Base-by-base conservation (phyloP, 2,329 filamentous ascomycete genomes). In the Cordyceps farinosa region DNA sequence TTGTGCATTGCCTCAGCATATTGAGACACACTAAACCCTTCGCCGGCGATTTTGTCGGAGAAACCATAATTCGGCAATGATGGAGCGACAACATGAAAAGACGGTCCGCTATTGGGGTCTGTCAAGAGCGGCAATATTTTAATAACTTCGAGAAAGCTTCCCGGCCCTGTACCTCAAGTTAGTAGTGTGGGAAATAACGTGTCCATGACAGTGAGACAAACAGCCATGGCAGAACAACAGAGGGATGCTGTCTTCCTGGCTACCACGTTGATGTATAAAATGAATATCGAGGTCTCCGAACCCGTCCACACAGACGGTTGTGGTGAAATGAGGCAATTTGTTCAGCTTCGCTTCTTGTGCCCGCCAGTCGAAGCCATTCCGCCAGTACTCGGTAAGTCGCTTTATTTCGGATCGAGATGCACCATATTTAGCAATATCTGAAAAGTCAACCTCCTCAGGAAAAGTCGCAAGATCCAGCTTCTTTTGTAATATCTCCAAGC, bases 171-270 rank as follows among this genome's bases (percentile, higher is more conserved):
- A n/a, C 7, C 3, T 44, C 3, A 32, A 50, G 10, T 11, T 44
- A 22, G 22, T 30, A 53, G 45, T 48, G 30, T 44, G 36, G 11
- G 10, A 40, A 40, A 40, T 8, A 3, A 2, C 8, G 32, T 5
- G 4, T 10, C 9, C 56, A n/a, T n/a, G 22, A 22, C 3, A 22
- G 15, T 32, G 27, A 45, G 5, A 70, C 74, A 68, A 64, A 78
- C 84, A 90, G 15, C 87, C 87, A 70, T 90, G 88, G n/a, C 80
- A 78, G 70, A 91, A 90, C 1, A 91, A 71, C 36, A 91, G 70
- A 0, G 89, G 88, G 48, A 91, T 84, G 1, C 86, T 85, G 27
- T 78, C 77, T 1, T 79, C 67, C 2, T 75, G 77, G 1, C 74
- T 70, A 67, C 82, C 86, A 59, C 73, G 78, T 67, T 87, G 79